These are phyloP conservation scores for Zopfochytrium polystomum DNA, from an alignment of 371 early-diverging fungal species.

Conservation along the genomic window DNA sequence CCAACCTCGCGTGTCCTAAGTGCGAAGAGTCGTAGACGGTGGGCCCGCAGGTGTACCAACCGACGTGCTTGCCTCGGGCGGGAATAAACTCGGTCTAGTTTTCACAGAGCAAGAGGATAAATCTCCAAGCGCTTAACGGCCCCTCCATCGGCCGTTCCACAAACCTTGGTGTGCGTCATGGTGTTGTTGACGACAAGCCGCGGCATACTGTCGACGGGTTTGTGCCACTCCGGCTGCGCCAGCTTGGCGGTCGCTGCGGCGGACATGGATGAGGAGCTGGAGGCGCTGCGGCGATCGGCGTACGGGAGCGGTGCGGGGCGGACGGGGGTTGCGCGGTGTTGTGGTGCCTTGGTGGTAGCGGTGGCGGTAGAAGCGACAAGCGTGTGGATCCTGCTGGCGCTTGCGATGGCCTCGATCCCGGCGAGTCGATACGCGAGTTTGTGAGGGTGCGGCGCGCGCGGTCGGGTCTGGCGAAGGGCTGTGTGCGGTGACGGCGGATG, in stretches of 20 bases:
- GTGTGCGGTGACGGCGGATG: neutral
- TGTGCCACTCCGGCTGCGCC: conserved; percentile 36
- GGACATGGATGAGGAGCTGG: neutral
- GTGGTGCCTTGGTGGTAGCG: too few relatives aligned
- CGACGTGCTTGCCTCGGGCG: conserved; percentile 70
- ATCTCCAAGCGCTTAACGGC: neutral
- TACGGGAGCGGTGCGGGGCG: neutral
- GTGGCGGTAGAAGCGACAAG: too few relatives aligned
- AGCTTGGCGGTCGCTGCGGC: neutral
- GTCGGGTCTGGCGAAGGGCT: neutral
- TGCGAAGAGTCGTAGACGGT: conserved; percentile 99
- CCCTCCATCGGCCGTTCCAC: neutral
- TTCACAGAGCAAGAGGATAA: neutral
- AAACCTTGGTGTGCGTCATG: conserved; percentile 44
- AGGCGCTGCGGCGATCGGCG: neutral
- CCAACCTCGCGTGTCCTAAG: conserved; percentile 91
- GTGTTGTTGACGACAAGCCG: conserved; percentile 71
- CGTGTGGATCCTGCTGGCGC: too few relatives aligned
- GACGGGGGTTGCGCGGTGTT: too few relatives aligned
- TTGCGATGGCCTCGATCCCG: too few relatives aligned
- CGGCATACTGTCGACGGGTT: conserved; percentile 31
- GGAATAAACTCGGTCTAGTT: conserved; percentile 83
- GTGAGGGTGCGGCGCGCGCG: neutral
- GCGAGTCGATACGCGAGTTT: too few relatives aligned
- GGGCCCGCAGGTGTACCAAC: conserved; percentile 99